These are phyloP conservation scores for Cyclostephanos tholiformis DNA, from an alignment of 108 stramenopile species.

Conservation along the genomic window DNA sequence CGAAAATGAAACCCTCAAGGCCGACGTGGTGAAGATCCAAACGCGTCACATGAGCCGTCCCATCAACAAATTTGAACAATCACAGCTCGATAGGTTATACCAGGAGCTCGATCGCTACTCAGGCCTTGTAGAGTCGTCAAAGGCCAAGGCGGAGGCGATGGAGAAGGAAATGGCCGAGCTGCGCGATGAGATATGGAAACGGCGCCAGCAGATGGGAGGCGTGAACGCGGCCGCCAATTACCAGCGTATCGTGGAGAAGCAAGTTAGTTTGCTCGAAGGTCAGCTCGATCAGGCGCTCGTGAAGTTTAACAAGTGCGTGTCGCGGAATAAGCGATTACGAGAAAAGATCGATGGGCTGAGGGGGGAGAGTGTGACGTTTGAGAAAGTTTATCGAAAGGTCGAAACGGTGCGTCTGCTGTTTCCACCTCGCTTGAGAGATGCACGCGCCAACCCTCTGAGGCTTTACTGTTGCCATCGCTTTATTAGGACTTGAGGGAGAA, in stretches of 20 bases:
- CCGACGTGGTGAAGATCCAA: constrained; percentile 73
- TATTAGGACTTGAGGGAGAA: constrained; percentile 72
- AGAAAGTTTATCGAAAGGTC: constrained; percentile 81
- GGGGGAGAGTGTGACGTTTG: constrained; percentile 83
- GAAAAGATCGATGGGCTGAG: constrained; percentile 83
- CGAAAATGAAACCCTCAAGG: constrained; percentile 78
- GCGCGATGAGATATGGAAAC: constrained; percentile 69
- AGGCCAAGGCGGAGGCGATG: constrained; percentile 51
- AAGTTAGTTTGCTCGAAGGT: constrained; percentile 79
- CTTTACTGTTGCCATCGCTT: not conserved
- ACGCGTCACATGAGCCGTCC: constrained; percentile 58
- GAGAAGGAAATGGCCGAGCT: constrained; percentile 63
- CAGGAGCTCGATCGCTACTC: constrained; percentile 65
- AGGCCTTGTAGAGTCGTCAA: constrained; percentile 53
- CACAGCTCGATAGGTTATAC: constrained; percentile 55
- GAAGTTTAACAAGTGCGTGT: constrained; percentile 85
- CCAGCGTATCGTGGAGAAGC: constrained; percentile 74
- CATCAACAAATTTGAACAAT: constrained; percentile 55
- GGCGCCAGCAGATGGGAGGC: constrained; percentile 82
- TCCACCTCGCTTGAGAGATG: not conserved
- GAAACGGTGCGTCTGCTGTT: constrained; percentile 49
- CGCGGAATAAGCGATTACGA: constrained; percentile 78
- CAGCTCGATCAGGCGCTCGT: constrained; percentile 87
- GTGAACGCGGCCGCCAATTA: constrained; percentile 72
- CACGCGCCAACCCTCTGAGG: not conserved